A percentile compares a stretch with the other conserved stretches of the same genome.
Conservation (phyloP, 176 grass and related monocot species). For the Cenchrus fungigraminus region DNA sequence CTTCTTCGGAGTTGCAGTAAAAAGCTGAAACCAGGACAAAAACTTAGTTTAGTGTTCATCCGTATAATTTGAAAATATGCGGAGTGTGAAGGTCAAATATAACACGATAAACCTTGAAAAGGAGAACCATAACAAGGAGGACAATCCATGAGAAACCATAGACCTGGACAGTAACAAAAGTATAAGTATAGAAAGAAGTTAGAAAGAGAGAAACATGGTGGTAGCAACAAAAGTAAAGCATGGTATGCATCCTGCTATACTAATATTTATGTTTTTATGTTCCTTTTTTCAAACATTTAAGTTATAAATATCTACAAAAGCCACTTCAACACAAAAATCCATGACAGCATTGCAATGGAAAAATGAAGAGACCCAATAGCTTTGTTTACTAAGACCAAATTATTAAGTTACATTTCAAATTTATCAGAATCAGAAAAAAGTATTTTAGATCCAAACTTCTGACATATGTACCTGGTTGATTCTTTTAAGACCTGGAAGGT, state of each 20-base stretch:
- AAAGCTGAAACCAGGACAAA: conserved; percentile 60
- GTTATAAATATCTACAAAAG: conserved; percentile 8
- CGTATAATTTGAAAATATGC: background rate
- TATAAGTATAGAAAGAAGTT: conserved; percentile 21
- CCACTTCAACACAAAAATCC: conserved; percentile 26
- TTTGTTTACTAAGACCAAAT: background rate
- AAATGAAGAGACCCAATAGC: background rate
- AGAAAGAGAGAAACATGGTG: background rate
- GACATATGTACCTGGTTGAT: conserved; percentile 8
- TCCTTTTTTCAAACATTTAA: conserved; percentile 19
- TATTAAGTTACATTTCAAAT: background rate
- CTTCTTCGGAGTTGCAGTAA: conserved; percentile 80
- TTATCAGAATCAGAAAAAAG: conserved; percentile 14
- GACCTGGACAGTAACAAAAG: conserved; percentile 54
- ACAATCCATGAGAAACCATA: conserved; percentile 97
- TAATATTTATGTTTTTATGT: background rate
- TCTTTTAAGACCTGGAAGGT: background rate
- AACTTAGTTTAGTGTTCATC: conserved; percentile 33
- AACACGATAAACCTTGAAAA: conserved; percentile 80
- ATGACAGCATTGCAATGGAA: background rate
- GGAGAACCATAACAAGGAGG: conserved; percentile 70
- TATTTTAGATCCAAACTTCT: background rate
- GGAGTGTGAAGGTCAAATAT: background rate
- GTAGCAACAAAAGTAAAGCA: background rate
- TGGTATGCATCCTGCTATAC: background rate